phyloP scores from a whole-genome alignment of 2,329 filamentous ascomycete genomes.

The Bipolaris zeicola region DNA sequence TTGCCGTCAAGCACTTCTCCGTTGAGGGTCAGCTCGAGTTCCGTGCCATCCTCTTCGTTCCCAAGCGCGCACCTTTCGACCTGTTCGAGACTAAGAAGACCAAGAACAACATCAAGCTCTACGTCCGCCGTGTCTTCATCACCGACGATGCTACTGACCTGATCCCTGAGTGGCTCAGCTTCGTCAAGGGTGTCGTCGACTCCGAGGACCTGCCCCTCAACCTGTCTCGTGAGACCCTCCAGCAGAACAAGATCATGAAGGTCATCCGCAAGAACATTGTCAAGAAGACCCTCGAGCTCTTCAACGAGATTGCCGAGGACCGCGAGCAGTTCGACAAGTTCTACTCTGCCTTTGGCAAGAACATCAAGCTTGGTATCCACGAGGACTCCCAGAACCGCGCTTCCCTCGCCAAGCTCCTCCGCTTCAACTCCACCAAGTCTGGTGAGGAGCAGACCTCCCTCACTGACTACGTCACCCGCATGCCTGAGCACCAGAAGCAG shows the following conservation, averaged over 20 bases:
- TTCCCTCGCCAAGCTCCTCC: slow-evolving; percentile 93
- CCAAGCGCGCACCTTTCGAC: slow-evolving; percentile 99
- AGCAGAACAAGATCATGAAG: slow-evolving; percentile 99
- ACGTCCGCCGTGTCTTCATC: slow-evolving; percentile 99
- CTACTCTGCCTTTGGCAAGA: slow-evolving; percentile 99
- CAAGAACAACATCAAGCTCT: slow-evolving; percentile 99
- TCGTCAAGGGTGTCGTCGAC: slow-evolving; percentile 99
- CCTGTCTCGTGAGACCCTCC: slow-evolving; percentile 98
- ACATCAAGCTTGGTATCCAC: slow-evolving; percentile 99
- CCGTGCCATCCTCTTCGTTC: slow-evolving; percentile 98
- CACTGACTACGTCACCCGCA: slow-evolving; percentile 96
- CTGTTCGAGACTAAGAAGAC: slow-evolving; percentile 99
- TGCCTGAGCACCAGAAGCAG: slow-evolving; percentile 99
- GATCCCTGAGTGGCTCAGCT: slow-evolving; percentile 98
- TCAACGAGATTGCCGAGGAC: slow-evolving; percentile 98
- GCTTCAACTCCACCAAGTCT: slow-evolving; percentile 99
- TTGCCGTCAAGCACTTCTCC: slow-evolving; percentile 99
- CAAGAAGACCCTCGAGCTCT: slow-evolving; percentile 99
- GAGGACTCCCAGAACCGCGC: slow-evolving; percentile 98
- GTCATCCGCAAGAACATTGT: slow-evolving; percentile 99
- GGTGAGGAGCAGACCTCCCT: slow-evolving; percentile 95
- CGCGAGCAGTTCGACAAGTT: slow-evolving; percentile 99
- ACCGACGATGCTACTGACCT: slow-evolving; percentile 99
- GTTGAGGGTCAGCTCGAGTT: slow-evolving; percentile 99
- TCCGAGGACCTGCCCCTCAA: slow-evolving; percentile 99